A percentile compares a stretch with the other conserved stretches of the same genome.
phyloP scores from a whole-genome alignment of 768 basidiomycete genomes.

The Boletus eberwhitei region DNA sequence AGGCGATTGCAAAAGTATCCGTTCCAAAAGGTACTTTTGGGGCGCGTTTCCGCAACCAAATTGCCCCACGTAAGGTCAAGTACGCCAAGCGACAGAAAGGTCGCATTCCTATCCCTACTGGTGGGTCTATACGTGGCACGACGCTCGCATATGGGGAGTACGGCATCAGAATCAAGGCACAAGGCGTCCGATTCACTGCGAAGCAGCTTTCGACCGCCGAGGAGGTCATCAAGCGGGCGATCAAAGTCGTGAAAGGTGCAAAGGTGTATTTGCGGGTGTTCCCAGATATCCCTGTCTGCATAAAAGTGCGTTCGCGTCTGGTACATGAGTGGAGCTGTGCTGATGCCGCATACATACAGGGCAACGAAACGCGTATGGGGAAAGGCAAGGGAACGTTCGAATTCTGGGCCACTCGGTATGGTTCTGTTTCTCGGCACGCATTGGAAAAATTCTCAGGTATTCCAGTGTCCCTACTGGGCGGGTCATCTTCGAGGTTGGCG shows the following conservation, averaged over 20 bases:
- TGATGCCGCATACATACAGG: constrained; percentile 42
- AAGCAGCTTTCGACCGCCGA: constrained; percentile 88
- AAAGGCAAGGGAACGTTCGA: constrained; percentile 99
- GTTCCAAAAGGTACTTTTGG: constrained; percentile 17
- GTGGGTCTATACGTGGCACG: constrained; percentile 91
- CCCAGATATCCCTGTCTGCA: constrained; percentile 95
- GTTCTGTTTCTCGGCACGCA: not conserved
- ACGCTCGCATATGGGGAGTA: constrained; percentile 90
- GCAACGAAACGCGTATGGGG: constrained; percentile 99
- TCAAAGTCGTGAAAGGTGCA: constrained; percentile 85
- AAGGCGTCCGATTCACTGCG: constrained; percentile 77
- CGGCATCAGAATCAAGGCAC: constrained; percentile 84
- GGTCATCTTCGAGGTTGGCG: constrained; percentile 93
- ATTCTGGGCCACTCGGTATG: constrained; percentile 91
- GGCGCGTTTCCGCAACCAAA: constrained; percentile 47
- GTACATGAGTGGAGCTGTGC: not conserved
- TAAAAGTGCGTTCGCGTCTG: constrained; percentile 61
- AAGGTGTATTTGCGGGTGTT: constrained; percentile 89
- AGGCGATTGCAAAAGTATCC: constrained; percentile 4
- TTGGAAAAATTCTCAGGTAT: not conserved
- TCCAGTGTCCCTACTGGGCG: constrained; percentile 80
- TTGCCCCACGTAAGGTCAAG: constrained; percentile 82
- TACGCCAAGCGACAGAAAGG: constrained; percentile 91
- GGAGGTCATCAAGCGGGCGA: constrained; percentile 83
- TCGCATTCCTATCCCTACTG: constrained; percentile 76